Evolutionary conservation across 352 stramenopile species (phyloP).

Genomic region (Hyaloperonospora brassicae): DNA sequence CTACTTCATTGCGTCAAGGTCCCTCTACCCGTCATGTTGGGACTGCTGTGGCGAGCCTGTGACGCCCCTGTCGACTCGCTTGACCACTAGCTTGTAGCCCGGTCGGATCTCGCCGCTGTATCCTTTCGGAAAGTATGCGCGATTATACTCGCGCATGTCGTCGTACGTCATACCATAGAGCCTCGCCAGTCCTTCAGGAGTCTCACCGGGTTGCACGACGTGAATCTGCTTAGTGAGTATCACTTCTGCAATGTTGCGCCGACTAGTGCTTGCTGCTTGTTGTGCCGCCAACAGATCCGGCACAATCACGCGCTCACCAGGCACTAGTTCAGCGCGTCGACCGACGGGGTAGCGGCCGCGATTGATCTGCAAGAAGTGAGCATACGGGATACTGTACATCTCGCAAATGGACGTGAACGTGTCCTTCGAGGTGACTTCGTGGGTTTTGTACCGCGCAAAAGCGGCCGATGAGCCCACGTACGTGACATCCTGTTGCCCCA

Average conservation of each 20-base stretch:
- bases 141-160: conserved; percentile 79
- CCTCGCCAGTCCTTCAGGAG: conserved; percentile 51
- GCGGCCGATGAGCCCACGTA: conserved; percentile 35
- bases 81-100: conserved; percentile 79
- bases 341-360: conserved; percentile 60
- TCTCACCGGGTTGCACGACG: conserved; percentile 62
- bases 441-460: conserved; percentile 65
- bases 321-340: conserved; percentile 46
- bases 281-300: conserved; percentile 51
- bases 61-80: conserved; percentile 27
- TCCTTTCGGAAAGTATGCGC: conserved; percentile 80
- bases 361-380: conserved; percentile 71
- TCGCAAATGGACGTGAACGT: conserved; percentile 70
- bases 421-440: conserved; percentile 41
- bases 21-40: conserved; percentile 25
- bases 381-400: conserved; percentile 58
- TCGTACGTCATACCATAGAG: conserved; percentile 78
- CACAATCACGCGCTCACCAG: conserved; percentile 66
- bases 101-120: conserved; percentile 72
- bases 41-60: conserved; percentile 5
- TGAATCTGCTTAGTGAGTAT: conserved; percentile 86
- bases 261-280: conserved; percentile 37
- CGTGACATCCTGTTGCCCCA: conserved; percentile 16
- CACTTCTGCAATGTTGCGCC: conserved; percentile 68
- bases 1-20: conserved; percentile 14